Conservation (phyloP, 2,329 filamentous ascomycete species). For the Podosphaera xanthii region DNA sequence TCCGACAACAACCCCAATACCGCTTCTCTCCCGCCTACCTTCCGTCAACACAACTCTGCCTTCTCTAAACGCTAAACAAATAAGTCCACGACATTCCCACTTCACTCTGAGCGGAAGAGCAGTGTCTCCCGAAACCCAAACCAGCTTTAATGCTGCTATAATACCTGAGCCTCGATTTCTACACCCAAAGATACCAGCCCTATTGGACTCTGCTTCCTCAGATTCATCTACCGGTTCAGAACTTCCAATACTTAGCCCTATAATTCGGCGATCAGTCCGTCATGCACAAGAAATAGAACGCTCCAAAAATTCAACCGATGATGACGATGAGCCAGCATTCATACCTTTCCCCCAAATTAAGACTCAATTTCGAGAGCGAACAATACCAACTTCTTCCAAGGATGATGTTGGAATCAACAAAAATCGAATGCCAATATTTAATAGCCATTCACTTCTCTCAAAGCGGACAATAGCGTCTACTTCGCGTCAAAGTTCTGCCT, state of each 20-base stretch:
- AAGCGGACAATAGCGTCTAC: no score
- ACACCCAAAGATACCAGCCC: slow-evolving; percentile 4
- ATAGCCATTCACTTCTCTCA: neutral
- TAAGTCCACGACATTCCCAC: slow-evolving; percentile 12
- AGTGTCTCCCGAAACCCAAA: slow-evolving; percentile 10
- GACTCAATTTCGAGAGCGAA: neutral
- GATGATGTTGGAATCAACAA: neutral
- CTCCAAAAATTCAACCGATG: slow-evolving; percentile 12
- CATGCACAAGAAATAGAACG: slow-evolving; percentile 2
- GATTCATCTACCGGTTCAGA: slow-evolving; percentile 12
- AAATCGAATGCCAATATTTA: neutral
- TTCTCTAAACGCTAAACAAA: slow-evolving; percentile 10
- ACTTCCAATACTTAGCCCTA: slow-evolving; percentile 11
- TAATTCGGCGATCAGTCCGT: slow-evolving; percentile 13
- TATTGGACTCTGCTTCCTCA: slow-evolving; percentile 7
- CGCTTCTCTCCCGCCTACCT: slow-evolving; percentile 14
- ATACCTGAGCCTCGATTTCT: slow-evolving; percentile 4
- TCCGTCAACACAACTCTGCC: slow-evolving; percentile 14
- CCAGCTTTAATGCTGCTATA: slow-evolving; percentile 6
- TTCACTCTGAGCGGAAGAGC: slow-evolving; percentile 9
- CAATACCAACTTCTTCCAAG: neutral
- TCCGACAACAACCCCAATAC: slow-evolving; percentile 9
- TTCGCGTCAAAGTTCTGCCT: no score
- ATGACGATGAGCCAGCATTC: slow-evolving; percentile 16
- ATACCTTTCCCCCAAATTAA: slow-evolving; percentile 9